Base-by-base conservation (phyloP, 768 basidiomycete species). In the Tylopilus sp. region DNA sequence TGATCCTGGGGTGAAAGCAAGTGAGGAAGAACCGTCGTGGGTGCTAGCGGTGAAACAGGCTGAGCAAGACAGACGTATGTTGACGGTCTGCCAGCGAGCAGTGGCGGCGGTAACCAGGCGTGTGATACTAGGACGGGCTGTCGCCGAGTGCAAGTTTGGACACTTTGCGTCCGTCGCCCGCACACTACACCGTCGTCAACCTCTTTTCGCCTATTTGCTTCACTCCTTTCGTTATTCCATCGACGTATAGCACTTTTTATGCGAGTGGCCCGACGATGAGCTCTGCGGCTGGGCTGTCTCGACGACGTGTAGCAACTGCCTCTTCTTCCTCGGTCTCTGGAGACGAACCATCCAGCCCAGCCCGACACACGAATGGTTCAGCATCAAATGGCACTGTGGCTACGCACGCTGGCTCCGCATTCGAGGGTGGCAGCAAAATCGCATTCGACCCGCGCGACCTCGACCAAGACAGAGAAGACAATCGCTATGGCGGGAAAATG, bases 401-500 rank as follows among this genome's bases (percentile, higher is more conserved):
- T 11, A 72, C 78, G 12, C 87, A 89, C 65, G 89, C 87, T 1
- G 87, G 90, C 53, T 83, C 86, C 22, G 92, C 93, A 2, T 87
- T 96, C 58, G 87, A 87, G 54, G 89, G 92, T 44, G 84, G 93
- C 25, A 83, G 80, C 61, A 92, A 87, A 75, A 83, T 99, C 64
- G 97, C 96, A 6, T 98, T 79, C 65, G 97, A 98, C 76, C 94
- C 93, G 3, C 76, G 92, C 49, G 97, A 99, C 73, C 70, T 97
- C 59, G 82, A 89, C 65, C 80, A 82, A 49, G 85, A 82, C 33
- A 78, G 78, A 41, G 83, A 87, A 60, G 83, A 85, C 56, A 76
- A 68, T n/a, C 78, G 76, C 50, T 63, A 80, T 51, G 86, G 87
- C 4, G 88, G 86, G 19, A 84, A 81, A 71, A 79, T 87, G 71